Conservation (phyloP, 345 rosid genomes). For the Brassica juncea region DNA sequence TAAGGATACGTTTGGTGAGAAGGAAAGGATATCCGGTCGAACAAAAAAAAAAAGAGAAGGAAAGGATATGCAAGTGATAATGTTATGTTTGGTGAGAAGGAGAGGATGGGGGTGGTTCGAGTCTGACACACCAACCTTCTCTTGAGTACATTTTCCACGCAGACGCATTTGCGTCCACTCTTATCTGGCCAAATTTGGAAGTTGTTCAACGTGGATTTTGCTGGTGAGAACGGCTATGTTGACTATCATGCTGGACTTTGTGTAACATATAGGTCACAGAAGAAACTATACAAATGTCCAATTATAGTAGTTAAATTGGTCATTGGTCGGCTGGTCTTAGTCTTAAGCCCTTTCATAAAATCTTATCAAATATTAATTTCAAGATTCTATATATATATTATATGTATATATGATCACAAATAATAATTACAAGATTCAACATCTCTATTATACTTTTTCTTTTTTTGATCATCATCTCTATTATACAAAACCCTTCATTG, state of each 20-base stretch:
- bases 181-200: neutral
- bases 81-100: constrained; percentile 7
- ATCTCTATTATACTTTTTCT: no score
- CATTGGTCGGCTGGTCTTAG: neutral
- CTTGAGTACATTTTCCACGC: neutral
- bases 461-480: neutral
- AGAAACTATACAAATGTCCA: neutral
- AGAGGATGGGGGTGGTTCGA: constrained; percentile 6
- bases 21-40: neutral
- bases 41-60: no score
- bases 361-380: neutral
- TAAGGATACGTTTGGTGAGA: constrained; percentile 2
- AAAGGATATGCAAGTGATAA: neutral
- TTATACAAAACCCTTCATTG: constrained; percentile 23
- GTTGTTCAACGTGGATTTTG: neutral
- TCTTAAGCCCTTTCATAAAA: neutral
- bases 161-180: constrained; percentile 14
- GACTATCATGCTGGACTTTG: neutral
- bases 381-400: neutral
- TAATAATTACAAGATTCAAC: neutral
- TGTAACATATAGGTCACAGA: neutral
- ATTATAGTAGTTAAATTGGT: neutral
- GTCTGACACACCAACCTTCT: neutral
- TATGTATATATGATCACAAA: neutral
- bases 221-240: neutral